Evolutionary conservation across 2,329 filamentous ascomycete genomes (phyloP), one percentile per base, ranked within the genome.

Genomic region (Diaporthe sp.): DNA sequence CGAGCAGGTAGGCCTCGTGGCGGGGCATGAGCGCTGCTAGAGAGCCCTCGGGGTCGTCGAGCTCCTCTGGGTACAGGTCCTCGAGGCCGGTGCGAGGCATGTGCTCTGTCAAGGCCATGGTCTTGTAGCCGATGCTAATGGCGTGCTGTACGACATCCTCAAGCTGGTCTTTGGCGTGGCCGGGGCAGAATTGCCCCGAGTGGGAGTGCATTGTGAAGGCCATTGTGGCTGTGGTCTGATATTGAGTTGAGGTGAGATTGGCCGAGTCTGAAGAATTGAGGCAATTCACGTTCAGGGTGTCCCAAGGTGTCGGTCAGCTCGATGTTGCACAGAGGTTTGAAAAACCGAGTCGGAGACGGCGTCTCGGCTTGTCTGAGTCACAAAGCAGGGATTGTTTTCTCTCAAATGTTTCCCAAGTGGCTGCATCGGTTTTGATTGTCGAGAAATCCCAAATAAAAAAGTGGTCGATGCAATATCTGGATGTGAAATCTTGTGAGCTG

Each of bases 161-260:
- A 13, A 99, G 90, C 27, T 91, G 89, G 82, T 97, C 92, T 81
- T 93, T 92, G 68, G 97, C 97, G 86, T 99, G 97, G 78, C 93
- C 91, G 13, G 92, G 92, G 86, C 97, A 99, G 87, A 99, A 99
- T 83, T 99, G 94, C 77, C 97, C 97, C 50, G 97, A 98, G 85
- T 99, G 97, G 81, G 95, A 97, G 84, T 99, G 97, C 87, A 98
- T 97, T 6, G 97, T 97, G 86, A 97, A 98, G 2, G 96, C 96
- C 97, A 98, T 98, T 22, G 53, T 59, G 53, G 17, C 12, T 53
- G 35, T 59, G 58, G 7, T 13, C 8, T 61, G 61, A 17, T 4
- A 0, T 27, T 32, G 4, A 15, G 59, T 17, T 10, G 25, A 32
- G 25, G 27, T 25, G 42, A 66, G 19, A 10, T 12, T 35, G 42